Base-by-base conservation (phyloP, 2,329 filamentous ascomycete genomes). In the Colletotrichum camelliae region DNA sequence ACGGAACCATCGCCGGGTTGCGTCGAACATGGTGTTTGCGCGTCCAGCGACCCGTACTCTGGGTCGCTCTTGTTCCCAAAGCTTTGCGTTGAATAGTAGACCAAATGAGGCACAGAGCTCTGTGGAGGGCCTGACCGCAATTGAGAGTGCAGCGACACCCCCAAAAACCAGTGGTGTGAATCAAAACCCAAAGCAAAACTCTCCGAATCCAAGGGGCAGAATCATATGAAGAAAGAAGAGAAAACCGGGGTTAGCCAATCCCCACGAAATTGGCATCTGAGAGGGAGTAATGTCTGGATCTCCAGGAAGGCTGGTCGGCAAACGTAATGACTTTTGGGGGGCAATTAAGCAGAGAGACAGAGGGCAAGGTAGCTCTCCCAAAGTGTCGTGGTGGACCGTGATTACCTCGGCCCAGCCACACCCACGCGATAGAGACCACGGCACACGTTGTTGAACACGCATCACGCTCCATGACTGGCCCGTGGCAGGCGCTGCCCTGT, bases 1-100 rank as follows among this genome's bases (percentile, higher is more conserved):
- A 86, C 93, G 93, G 84, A 98, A 89, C 96, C 97, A 99, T 88
- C 93, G 94, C 88, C 95, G 94, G 81, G 95, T 94, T 80, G 95
- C 93, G 78, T 89, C 87, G 81, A 93, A 87, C 92, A 93, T 93
- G 83, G 77, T 43, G 21, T 31, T n/a, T 24, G 27, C 37, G 48
- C 27, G 64, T 58, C 82, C 71, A 48, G 61, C 37, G 55, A 31
- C 55, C 15, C 12, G 52, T 7, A 31, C 29, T 31, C 29, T 31
- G 29, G 29, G 29, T 31, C 29, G 29, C 29, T 21, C 7, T 62
- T 35, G 12, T 62, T 35, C 58, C 15, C 58, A 7, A 33, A 21
- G 31, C n/a, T 35, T 62, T 62, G n/a, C 27, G 57, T 60, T 15
- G 10, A 33, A 21, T 35, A n/a, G 21, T 35, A n/a, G 31, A 31